These are phyloP conservation scores for Pseudonitzschia delicatissima DNA, from an alignment of 108 stramenopile genomes.

Conservation along the genomic window DNA sequence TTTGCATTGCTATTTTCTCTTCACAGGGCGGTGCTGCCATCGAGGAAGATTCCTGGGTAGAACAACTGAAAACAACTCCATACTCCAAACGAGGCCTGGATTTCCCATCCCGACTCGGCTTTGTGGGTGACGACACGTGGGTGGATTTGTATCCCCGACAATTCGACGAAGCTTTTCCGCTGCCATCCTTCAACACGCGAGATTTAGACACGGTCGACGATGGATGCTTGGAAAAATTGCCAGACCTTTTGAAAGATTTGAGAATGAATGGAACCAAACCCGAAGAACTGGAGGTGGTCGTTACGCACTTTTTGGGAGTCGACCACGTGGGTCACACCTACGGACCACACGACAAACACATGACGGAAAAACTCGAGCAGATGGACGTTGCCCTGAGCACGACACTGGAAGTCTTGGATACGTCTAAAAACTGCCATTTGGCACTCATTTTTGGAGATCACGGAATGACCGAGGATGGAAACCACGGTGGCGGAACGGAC, in stretches of 20 bases:
- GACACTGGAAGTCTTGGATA: slow-evolving; percentile 50
- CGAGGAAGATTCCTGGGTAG: slow-evolving; percentile 87
- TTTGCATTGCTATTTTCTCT: slow-evolving; percentile 22
- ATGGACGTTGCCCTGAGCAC: slow-evolving; percentile 82
- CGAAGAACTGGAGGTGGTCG: slow-evolving; percentile 61
- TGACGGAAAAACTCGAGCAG: slow-evolving; percentile 86
- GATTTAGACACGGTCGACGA: slow-evolving; percentile 98
- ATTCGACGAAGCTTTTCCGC: slow-evolving; percentile 84
- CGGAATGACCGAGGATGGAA: slow-evolving; percentile 98
- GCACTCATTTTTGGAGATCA: slow-evolving; percentile 90
- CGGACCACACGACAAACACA: slow-evolving; percentile 85
- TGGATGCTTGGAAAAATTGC: slow-evolving; percentile 78
- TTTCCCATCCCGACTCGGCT: slow-evolving; percentile 50
- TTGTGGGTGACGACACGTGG: slow-evolving; percentile 99
- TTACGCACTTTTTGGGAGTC: slow-evolving; percentile 93
- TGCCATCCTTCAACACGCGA: slow-evolving; percentile 95
- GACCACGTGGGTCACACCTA: slow-evolving; percentile 98
- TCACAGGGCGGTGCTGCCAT: slow-evolving; percentile 61
- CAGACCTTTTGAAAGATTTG: slow-evolving; percentile 45
- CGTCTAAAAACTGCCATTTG: slow-evolving; percentile 53
- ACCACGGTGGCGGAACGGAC: slow-evolving; percentile 96
- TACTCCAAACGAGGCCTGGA: slow-evolving; percentile 12
- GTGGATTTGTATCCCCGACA: slow-evolving; percentile 86
- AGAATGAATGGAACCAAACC: slow-evolving; percentile 26
- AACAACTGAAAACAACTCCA: slow-evolving; percentile 45